Base-by-base conservation (phyloP, 192 early-diverging fungal species). In the Rhizophagus sp. region DNA sequence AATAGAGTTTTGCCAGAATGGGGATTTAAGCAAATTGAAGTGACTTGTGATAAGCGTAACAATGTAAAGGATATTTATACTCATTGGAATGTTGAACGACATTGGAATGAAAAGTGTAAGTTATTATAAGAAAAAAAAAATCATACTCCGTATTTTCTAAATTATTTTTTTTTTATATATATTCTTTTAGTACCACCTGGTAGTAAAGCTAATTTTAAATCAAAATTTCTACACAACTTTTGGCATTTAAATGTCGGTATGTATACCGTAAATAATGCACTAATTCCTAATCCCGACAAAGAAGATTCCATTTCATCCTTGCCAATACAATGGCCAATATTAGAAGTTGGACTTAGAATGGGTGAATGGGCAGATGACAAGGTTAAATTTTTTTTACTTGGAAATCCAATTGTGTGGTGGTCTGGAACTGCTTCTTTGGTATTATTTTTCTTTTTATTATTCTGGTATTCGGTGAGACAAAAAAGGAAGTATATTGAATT, bases 221-320 rank as follows among this genome's bases (percentile, higher is more conserved):
- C 94, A 41, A 86, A 86, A 33, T 98, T 98, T 82, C 84, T 94
- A 78, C 86, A 89, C 71, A 93, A 98, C 83, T 95, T 98, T 84
- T 87, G 91, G 75, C 95, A 95, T 76, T 85, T 98, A 76, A 98
- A 98, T 81, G 90, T 95, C 15, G 95, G 93, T 22, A 99, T 99
- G 97, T 97, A 95, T 92, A 93, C 92, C 2, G 93, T 93, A 22
- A 99, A 99, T 89, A 99, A 98, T 81, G 97, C 96, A 11, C 84
- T 99, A 76, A 88, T 94, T 50, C 95, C 95, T 0, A 95, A 98
- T 82, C 93, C 92, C 22, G 95, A 98, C 85, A 97, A 97, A 85
- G 91, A 95, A 79, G 97, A 97, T 80, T 76, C 81, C 0, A 81
- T 99, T 2, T 90, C 94, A 12, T 97, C 96, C 15, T 71, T 82